Percentiles rank a stretch among this genome's conserved stretches.
phyloP scores from a whole-genome alignment of 2,329 filamentous ascomycete species.

The Pestalotiopsis sp. region DNA sequence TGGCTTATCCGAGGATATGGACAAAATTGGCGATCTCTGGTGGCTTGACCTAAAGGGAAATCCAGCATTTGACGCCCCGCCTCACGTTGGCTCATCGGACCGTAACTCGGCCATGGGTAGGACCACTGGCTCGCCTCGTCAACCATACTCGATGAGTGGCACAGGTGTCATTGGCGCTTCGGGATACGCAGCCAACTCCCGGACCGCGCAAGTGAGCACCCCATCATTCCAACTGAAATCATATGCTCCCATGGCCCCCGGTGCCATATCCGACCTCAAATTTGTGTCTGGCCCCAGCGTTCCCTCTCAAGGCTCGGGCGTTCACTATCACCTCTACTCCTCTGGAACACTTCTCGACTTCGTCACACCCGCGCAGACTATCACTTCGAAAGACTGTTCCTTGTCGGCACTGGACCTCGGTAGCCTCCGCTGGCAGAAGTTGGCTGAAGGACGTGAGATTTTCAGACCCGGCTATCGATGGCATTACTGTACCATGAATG shows the following conservation, averaged over 20 bases:
- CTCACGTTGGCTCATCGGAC: slow-evolving; percentile 57
- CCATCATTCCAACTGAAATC: slow-evolving; percentile 68
- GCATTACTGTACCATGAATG: slow-evolving; percentile 97
- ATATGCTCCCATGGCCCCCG: slow-evolving; percentile 85
- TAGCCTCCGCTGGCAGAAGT: slow-evolving; percentile 88
- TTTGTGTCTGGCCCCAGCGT: slow-evolving; percentile 87
- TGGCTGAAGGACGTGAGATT: slow-evolving; percentile 92
- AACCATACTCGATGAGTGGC: slow-evolving; percentile 52
- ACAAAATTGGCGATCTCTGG: slow-evolving; percentile 94
- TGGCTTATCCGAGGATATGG: slow-evolving; percentile 93
- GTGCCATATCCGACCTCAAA: slow-evolving; percentile 85
- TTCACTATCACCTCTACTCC: slow-evolving; percentile 94
- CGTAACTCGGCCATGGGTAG: slow-evolving; percentile 45
- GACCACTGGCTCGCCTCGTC: slow-evolving; percentile 52
- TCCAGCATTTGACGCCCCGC: slow-evolving; percentile 77
- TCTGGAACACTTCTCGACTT: slow-evolving; percentile 93
- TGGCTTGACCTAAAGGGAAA: slow-evolving; percentile 95
- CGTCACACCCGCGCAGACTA: slow-evolving; percentile 87
- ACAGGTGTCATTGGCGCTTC: slow-evolving; percentile 59
- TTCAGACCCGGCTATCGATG: slow-evolving; percentile 92
- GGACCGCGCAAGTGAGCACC: slow-evolving; percentile 67
- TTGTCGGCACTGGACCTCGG: slow-evolving; percentile 87
- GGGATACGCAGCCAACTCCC: slow-evolving; percentile 69
- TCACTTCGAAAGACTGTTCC: slow-evolving; percentile 84
- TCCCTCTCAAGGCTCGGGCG: slow-evolving; percentile 86